Evolutionary conservation across 2,329 filamentous ascomycete species (phyloP), one percentile per base, ranked within the genome.

Genomic region (Rutstroemia sp.): DNA sequence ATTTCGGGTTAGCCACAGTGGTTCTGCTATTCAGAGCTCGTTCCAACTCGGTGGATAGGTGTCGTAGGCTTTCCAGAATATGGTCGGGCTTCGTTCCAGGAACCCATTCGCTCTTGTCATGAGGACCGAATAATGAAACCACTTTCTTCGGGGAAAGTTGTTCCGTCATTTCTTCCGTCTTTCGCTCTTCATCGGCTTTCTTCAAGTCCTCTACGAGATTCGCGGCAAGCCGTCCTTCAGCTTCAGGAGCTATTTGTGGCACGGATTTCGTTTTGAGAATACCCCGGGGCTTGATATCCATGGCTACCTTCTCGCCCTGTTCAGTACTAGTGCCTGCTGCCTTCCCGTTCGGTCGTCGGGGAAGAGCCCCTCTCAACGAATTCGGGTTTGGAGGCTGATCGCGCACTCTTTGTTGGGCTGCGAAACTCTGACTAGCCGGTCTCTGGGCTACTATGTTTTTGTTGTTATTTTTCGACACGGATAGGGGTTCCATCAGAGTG

Each of bases 371-470:
- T 45, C 54, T 61, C 9, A 63, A 38, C 48, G 53, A 23, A 27
- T 14, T 41, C 17, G 54, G 27, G 37, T 45, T 45, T 3, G 61
- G 53, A n/a, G 79, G 76, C 57, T 75, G 76, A 61, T 75, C 75
- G 59, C 83, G 81, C 23, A 81, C 79, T 61, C 83, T 73, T 62
- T 86, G 83, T 62, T 86, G 83, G 3, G 83, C 83, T 12, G 83
- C 83, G 68, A 85, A 86, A 66, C 83, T 86, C 65, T 86, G 82
- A 9, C 81, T 2, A 76, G 80, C 38, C 76, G 78, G 38, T 76
- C 48, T 53, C 38, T 51, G 54, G 6, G 49, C 37, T 30, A 47
- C 19, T 19, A 19, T 37, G 9, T 53, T 54, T 12, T 58, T 54
- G 17, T 42, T 61, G 44, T 47, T 23, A 23, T 23, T 53, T 45